phyloP scores from a whole-genome alignment of 2,329 filamentous ascomycete species.

The Talaromyces sp. region DNA sequence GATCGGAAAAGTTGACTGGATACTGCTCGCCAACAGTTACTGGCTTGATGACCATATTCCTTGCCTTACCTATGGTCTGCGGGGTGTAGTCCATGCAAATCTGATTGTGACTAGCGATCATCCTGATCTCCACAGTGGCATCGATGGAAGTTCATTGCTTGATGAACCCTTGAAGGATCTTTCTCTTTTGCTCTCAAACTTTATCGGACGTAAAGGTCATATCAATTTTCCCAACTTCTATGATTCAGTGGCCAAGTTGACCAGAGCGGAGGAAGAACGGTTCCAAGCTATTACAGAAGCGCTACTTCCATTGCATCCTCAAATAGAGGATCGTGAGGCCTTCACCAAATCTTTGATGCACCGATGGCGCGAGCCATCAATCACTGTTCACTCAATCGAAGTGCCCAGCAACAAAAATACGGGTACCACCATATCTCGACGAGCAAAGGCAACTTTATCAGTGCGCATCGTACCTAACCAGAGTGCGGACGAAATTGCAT shows the following conservation, averaged over 20 bases:
- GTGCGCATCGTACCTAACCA: constrained; percentile 91
- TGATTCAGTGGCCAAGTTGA: constrained; percentile 72
- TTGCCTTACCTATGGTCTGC: constrained; percentile 87
- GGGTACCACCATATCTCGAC: constrained; percentile 76
- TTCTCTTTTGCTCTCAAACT: constrained; percentile 71
- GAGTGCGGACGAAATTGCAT: constrained; percentile 71
- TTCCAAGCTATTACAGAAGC: constrained; percentile 81
- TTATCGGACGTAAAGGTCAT: constrained; percentile 74
- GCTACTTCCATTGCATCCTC: constrained; percentile 65
- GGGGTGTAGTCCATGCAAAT: constrained; percentile 90
- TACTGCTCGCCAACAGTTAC: constrained; percentile 93
- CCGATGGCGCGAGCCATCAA: constrained; percentile 87
- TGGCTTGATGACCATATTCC: constrained; percentile 96
- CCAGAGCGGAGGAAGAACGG: constrained; percentile 67
- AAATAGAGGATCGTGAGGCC: constrained; percentile 58
- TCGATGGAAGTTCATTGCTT: constrained; percentile 87
- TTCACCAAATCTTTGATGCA: constrained; percentile 84
- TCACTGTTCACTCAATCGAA: constrained; percentile 90
- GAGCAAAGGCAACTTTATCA: constrained; percentile 82
- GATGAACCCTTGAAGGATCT: constrained; percentile 91
- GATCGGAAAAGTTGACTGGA: constrained; percentile 90
- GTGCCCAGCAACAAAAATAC: constrained; percentile 76
- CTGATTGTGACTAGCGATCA: constrained; percentile 79
- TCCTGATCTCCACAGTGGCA: constrained; percentile 89
- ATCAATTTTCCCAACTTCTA: constrained; percentile 87